phyloP scores from a whole-genome alignment of 2,329 filamentous ascomycete species.

The Periconia sp. region DNA sequence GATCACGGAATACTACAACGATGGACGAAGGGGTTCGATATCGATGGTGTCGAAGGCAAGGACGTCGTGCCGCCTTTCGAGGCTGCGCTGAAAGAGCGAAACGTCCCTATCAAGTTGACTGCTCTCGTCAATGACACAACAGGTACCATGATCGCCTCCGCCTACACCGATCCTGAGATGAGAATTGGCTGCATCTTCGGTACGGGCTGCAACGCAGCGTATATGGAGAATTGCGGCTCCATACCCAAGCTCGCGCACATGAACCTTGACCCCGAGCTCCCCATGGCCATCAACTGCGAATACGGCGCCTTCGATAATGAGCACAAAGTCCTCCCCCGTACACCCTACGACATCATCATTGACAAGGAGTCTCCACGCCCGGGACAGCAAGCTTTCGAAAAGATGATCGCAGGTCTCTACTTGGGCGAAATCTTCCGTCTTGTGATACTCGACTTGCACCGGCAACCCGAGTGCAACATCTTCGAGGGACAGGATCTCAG shows the following conservation, averaged over 20 bases:
- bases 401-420: constrained; percentile 96
- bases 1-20: constrained; percentile 91
- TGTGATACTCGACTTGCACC: constrained; percentile 82
- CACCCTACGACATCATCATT: constrained; percentile 83
- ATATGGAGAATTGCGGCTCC: constrained; percentile 91
- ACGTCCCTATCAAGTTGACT: constrained; percentile 88
- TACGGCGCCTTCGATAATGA: constrained; percentile 98
- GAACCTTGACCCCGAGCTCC: constrained; percentile 81
- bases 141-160: constrained; percentile 92
- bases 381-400: constrained; percentile 94
- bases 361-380: constrained; percentile 91
- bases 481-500: constrained; percentile 85
- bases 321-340: constrained; percentile 84
- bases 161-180: constrained; percentile 93
- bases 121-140: constrained; percentile 98
- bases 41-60: constrained; percentile 85
- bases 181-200: constrained; percentile 98
- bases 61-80: constrained; percentile 92
- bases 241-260: constrained; percentile 94
- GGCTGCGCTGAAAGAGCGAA: constrained; percentile 73
- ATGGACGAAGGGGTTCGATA: constrained; percentile 98
- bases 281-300: constrained; percentile 98
- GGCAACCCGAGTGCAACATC: constrained; percentile 66
- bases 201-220: constrained; percentile 96
- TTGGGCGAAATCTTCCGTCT: constrained; percentile 94